Base-by-base conservation (phyloP, 2,329 filamentous ascomycete genomes). In the Periconia sp. region DNA sequence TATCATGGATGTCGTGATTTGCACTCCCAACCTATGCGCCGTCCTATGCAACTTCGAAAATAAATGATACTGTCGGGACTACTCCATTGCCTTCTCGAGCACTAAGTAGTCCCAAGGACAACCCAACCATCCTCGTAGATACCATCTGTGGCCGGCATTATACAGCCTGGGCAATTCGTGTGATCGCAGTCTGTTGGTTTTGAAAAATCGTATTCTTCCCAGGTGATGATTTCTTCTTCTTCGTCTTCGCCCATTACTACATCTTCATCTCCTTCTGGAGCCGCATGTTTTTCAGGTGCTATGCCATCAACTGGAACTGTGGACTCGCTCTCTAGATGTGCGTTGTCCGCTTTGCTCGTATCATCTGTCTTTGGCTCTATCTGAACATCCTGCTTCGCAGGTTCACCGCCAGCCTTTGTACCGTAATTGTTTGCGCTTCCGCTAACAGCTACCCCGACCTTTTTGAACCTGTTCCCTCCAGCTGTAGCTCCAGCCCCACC, bases 401-500 rank as follows among this genome's bases (percentile, higher is more conserved):
- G 13, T 34, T 34, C 33, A 25, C 16, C 26, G 15, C 10, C 32
- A 30, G 17, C 23, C 13, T 35, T 30, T 9, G 25, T 29, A 8
- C 37, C 32, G 8, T 15, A 23, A 10, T 19, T 26, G n/a, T n/a
- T n/a, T n/a, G n/a, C 28, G 10, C 44, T 46, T 29, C 45, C 40
- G 15, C 50, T 36, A 13, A 59, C 61, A 5, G 46, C 50, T n/a
- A 59, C 59, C 1, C 88, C 89, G 1, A 86, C 85, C 63, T 92
- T 94, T 72, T 92, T 88, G 56, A 86, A 84, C 0, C 83, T 80
- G 0, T 73, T 72, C 1, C 54, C 55, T 15, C 39, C 48, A 54
- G 13, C 50, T 9, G 53, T 58, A 16, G 61, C 48, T 4, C 26
- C 36, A 4, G 34, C 22, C 3, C 51, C 56, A 1, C 61, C 62